Conservation (phyloP, 441 rosid genomes). For the Corymbia citriodora region DNA sequence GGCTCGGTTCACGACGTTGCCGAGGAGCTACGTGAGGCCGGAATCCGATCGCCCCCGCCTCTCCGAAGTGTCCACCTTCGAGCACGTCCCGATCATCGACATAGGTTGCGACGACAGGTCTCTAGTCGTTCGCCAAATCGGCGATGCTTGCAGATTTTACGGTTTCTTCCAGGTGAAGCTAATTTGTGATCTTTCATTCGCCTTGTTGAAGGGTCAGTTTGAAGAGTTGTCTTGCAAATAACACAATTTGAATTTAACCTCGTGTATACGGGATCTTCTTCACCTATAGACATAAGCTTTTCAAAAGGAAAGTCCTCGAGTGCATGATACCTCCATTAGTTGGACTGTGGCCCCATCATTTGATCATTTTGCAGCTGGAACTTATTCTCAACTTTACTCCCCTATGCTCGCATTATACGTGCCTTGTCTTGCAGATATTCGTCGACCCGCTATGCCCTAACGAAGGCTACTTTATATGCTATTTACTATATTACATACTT, state of each 20-base stretch:
- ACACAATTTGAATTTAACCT: neutral
- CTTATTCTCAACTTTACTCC: neutral
- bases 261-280: neutral
- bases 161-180: constrained; percentile 56
- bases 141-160: constrained; percentile 32
- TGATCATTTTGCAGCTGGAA: neutral
- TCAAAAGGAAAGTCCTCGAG: neutral
- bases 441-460: neutral
- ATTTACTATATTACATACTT: neutral
- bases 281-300: neutral
- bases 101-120: neutral
- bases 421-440: neutral
- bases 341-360: neutral
- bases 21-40: constrained; percentile 9
- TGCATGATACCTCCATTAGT: neutral
- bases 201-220: neutral
- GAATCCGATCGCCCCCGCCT: constrained; percentile 10
- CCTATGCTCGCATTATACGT: neutral
- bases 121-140: constrained; percentile 24
- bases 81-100: constrained; percentile 10
- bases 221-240: neutral
- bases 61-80: constrained; percentile 6
- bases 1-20: neutral
- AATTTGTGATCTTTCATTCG: neutral
- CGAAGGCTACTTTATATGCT: neutral